Base-by-base conservation (phyloP, 192 early-diverging fungal genomes). In the Coemansia sp. region DNA sequence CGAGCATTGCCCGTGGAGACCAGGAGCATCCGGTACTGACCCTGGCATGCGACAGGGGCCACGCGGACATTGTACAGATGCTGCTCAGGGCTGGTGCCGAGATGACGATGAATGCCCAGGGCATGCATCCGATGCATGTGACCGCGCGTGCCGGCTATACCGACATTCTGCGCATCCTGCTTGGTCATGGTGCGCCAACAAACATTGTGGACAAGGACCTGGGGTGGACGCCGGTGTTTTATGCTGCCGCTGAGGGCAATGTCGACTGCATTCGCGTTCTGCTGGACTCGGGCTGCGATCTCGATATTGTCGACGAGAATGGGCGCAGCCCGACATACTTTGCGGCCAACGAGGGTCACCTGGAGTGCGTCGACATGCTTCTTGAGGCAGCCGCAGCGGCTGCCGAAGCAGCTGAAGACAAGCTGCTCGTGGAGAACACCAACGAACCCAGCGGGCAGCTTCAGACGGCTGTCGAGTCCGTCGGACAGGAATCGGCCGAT, bases 211-310 rank as follows among this genome's bases (percentile, higher is more conserved):
- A 99, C 64, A 86, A 87, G 64, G 93, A 97, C 74, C 87, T 91
- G 58, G 85, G 88, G 12, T 99, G 97, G 97, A 88, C 93, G 5
- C 94, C 97, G 0, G 64, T 97, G n/a, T 99, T 99, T 50, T 97
- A 91, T 71, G 89, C 93, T 0, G 90, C 90, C 10, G 85, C 84
- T 47, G 94, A 98, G 52, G 97, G 97, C 2, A 85, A 97, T 57
- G 60, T 79, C 4, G 85, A 87, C 9, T 91, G 90, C 62, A 88
- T 90, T 3, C 74, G 83, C 15, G 80, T 91, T 9, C 61, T 99
- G 41, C 60, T 98, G 2, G 83, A 85, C 15, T 87, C 90, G 6
- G 89, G 88, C 8, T 87, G 85, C 46, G 67, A 84, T 23, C 79
- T 87, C 26, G 82, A 87, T 32, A 61, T 85, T 19, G 78, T 82